Conservation (phyloP, 176 grass and related monocot species). For the Tillandsia fasciculata region DNA sequence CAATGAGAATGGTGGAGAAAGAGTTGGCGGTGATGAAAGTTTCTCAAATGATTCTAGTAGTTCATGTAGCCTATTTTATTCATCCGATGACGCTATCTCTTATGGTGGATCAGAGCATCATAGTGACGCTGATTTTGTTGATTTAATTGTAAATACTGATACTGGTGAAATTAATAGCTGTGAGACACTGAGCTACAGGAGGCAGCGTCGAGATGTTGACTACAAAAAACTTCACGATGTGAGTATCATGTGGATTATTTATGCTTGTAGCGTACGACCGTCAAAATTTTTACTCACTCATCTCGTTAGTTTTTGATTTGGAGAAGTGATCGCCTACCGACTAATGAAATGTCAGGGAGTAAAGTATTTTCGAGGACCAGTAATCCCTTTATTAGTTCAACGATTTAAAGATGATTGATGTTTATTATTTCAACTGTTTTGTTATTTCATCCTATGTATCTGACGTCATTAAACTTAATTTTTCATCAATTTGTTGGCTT, state of each 20-base stretch:
- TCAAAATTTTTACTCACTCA: too few species aligned
- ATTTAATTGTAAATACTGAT: slow-evolving; percentile 34
- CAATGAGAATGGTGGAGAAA: slow-evolving; percentile 45
- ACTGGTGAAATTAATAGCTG: slow-evolving; percentile 33
- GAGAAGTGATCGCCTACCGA: too few species aligned
- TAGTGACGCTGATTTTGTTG: slow-evolving; percentile 30
- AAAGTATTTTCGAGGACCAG: too few species aligned
- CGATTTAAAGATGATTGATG: slow-evolving; percentile 8
- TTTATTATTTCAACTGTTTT: background rate
- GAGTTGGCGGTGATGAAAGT: slow-evolving; percentile 36
- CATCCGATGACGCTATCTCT: slow-evolving; percentile 53
- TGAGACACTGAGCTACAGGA: slow-evolving; percentile 42
- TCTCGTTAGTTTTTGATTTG: too few species aligned
- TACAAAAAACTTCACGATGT: slow-evolving; percentile 88
- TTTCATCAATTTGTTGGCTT: too few species aligned
- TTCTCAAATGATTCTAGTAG: slow-evolving; percentile 46
- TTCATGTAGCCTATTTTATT: slow-evolving; percentile 53
- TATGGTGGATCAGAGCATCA: slow-evolving; percentile 42
- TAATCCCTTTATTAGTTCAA: too few species aligned
- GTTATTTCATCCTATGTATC: too few species aligned
- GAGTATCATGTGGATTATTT: slow-evolving; percentile 21
- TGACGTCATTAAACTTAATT: too few species aligned
- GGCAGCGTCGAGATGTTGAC: slow-evolving; percentile 62
- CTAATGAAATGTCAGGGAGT: too few species aligned
- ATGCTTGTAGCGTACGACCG: too few species aligned